Evolutionary conservation across 2,329 filamentous ascomycete genomes (phyloP).

Genomic region (Thelonectria discophora): DNA sequence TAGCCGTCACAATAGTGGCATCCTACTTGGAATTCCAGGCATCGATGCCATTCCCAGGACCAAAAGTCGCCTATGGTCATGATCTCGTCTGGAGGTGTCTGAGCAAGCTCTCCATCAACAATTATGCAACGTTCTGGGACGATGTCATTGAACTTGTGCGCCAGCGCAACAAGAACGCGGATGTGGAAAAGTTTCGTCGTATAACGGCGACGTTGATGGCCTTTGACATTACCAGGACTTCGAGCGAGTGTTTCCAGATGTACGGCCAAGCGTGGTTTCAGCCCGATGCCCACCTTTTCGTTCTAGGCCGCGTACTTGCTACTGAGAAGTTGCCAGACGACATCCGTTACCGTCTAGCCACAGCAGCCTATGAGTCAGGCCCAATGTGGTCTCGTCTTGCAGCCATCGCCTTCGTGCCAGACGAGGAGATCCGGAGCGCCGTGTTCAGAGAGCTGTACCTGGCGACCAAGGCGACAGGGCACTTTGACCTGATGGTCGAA

Average conservation of each 20-base stretch:
- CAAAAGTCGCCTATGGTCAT: not conserved
- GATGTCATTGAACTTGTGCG: conserved; percentile 1
- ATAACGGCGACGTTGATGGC: conserved; percentile 12
- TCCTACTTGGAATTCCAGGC: conserved; percentile 10
- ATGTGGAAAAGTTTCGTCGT: conserved; percentile 1
- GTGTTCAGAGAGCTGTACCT: conserved; percentile 5
- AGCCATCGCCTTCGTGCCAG: not conserved
- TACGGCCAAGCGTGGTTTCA: conserved; percentile 2
- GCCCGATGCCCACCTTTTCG: conserved; percentile 11
- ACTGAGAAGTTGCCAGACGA: not conserved
- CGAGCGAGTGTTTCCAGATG: conserved; percentile 5
- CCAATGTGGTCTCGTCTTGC: conserved; percentile 3
- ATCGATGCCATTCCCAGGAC: not conserved
- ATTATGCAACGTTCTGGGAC: conserved; percentile 4
- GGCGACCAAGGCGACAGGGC: conserved; percentile 11
- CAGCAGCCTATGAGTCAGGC: too few species aligned
- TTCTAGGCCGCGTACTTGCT: conserved; percentile 11
- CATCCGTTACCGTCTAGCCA: too few species aligned
- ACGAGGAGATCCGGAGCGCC: not conserved
- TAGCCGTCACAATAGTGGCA: not conserved
- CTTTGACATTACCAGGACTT: not conserved
- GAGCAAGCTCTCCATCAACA: not conserved
- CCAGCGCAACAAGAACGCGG: not conserved
- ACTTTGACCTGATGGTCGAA: conserved; percentile 6
- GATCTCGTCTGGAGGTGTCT: conserved; percentile 4